Conservation (phyloP, 2,329 filamentous ascomycete genomes). For the Dryadomyces quercus-mongolicae region DNA sequence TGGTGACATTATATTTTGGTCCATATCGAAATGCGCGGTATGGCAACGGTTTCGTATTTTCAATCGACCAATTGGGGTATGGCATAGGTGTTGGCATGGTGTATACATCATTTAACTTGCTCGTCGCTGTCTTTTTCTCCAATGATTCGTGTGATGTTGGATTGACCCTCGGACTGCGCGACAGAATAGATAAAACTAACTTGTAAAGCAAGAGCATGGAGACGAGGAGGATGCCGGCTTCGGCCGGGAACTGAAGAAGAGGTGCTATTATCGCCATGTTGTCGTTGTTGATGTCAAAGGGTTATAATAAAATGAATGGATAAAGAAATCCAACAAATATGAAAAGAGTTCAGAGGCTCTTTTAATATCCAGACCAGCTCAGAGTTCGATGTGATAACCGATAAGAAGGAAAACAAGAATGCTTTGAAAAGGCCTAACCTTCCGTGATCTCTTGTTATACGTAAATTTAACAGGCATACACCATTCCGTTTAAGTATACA, state of each 20-base stretch:
- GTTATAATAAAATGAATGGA: background rate
- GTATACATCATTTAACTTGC: slow-evolving; percentile 32
- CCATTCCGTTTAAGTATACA: background rate
- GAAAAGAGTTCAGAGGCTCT: background rate
- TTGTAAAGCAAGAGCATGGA: background rate
- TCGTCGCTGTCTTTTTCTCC: no score
- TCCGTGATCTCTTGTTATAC: background rate
- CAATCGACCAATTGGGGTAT: slow-evolving; percentile 57
- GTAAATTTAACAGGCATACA: background rate
- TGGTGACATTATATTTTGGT: slow-evolving; percentile 63
- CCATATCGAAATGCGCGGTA: slow-evolving; percentile 72
- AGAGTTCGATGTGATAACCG: no score
- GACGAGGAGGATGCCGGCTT: background rate
- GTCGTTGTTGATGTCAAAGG: background rate
- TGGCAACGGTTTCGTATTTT: slow-evolving; percentile 57
- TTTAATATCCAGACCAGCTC: background rate
- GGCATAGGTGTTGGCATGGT: slow-evolving; percentile 45
- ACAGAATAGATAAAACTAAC: background rate
- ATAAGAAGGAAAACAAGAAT: no score
- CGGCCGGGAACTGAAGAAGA: background rate
- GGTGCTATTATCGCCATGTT: background rate
- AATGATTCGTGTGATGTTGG: background rate
- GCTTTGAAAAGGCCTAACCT: background rate
- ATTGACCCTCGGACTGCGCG: background rate
- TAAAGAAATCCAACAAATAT: background rate